Evolutionary conservation across 805 yeast species (phyloP), one percentile per base, ranked within the genome.

Genomic region (Cyberlindnera xylosilytica): DNA sequence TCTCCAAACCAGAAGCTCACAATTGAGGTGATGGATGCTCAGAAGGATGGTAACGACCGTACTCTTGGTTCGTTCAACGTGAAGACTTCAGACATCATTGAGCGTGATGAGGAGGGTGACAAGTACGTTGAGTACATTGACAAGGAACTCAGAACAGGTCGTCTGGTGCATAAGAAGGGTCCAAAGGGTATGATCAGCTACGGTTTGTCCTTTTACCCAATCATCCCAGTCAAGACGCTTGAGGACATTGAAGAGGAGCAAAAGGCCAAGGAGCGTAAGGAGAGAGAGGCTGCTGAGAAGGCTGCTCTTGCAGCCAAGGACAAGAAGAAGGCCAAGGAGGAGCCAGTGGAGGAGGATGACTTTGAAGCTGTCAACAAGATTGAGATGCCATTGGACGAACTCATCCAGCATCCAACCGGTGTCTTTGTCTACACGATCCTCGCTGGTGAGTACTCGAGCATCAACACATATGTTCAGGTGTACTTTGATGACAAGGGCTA

Each of bases 21-120:
- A 2, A 61, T 93, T 42, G 98, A 93, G 61, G 95, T 81, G 6
- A 86, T 93, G 96, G 98, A 93, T 65, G 85, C 84, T 26, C 91
- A 90, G 65, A 75, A 74, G 45, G 74, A 68, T 41, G 77, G 83
- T n/a, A 77, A 79, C 33, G 99, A 93, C 64, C 79, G 97, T 56
- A 78, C 95, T 4, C 74, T 93, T 37, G 99, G 99, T 40, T 74
- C 83, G 3, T 83, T 87, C 66, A 83, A 81, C 54, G 65, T 93
- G 17, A 77, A 79, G 54, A 69, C 87, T 48, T 70, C 72, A 41
- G 87, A 81, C 20, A 66, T 87, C 53, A 79, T 91, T 58, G 74
- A 76, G 48, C 81, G 76, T 58, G 71, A 71, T 45, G 54, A 83
- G 46, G 45, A 83, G n/a, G n/a, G n/a, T 47, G 96, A 86, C 41